These are phyloP conservation scores for Fistulinella staudtii DNA, from an alignment of 1,284 basidiomycete genomes.

Conservation along the genomic window DNA sequence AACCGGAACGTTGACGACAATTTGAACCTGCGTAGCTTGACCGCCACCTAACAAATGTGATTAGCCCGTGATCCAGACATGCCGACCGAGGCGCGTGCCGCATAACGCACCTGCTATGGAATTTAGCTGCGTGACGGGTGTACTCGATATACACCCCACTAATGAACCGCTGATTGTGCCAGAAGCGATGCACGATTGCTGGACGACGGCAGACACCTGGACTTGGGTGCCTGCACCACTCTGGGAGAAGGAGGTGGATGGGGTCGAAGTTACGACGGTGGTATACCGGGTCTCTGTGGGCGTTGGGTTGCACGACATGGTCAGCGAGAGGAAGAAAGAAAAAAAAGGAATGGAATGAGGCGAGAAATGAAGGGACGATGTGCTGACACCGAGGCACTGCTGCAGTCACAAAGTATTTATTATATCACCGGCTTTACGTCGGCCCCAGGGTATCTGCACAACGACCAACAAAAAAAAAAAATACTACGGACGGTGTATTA, in stretches of 20 bases:
- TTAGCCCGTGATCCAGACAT: slow-evolving; percentile 11
- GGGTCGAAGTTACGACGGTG: slow-evolving; percentile 31
- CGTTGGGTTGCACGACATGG: slow-evolving; percentile 33
- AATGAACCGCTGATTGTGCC: slow-evolving; percentile 25
- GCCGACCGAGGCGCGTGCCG: neutral
- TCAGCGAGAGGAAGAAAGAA: neutral
- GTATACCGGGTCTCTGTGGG: slow-evolving; percentile 38
- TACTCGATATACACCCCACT: slow-evolving; percentile 26
- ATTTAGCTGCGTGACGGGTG: slow-evolving; percentile 24
- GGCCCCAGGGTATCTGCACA: too few species aligned
- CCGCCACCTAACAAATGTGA: slow-evolving; percentile 25
- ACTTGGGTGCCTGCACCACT: slow-evolving; percentile 25
- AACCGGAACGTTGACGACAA: slow-evolving; percentile 33
- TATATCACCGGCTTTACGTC: neutral
- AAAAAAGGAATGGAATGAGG: neutral
- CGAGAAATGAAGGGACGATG: slow-evolving; percentile 4
- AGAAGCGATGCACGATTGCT: slow-evolving; percentile 32
- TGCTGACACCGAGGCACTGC: neutral
- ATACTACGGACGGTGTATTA: too few species aligned
- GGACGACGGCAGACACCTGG: slow-evolving; percentile 29
- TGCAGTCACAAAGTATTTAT: slow-evolving; percentile 8
- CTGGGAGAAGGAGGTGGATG: slow-evolving; percentile 36
- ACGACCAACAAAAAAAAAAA: too few species aligned
- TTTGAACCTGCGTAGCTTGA: slow-evolving; percentile 35
- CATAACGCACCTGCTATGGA: slow-evolving; percentile 34